Base-by-base conservation (phyloP, 176 grass and related monocot species). In the Oryza australiensis region DNA sequence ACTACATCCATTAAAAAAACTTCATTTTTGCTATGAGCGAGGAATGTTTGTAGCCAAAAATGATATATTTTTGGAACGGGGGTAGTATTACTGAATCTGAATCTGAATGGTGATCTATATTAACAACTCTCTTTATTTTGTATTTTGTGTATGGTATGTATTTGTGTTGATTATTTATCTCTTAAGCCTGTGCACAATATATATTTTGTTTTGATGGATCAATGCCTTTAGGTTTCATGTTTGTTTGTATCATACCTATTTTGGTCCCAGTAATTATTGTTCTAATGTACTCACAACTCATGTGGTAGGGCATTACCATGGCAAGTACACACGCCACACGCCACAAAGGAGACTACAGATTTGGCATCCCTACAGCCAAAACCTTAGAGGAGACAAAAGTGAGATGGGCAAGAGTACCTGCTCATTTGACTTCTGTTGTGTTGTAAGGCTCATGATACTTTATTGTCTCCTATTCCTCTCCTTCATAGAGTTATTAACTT, bases 401-500 rank as follows among this genome's bases (percentile, higher is more conserved):
- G 68, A 68, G n/a, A 71, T 64, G 51, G 13, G 73, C 26, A 37
- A 83, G 68, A 63, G 68, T 74, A 74, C 83, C 83, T 74, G 40
- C 88, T 79, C 62, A 26, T 77, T 86, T 73, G 88, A 78, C 73
- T 86, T 82, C 14, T 89, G 22, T 27, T 53, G 71, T 48, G 62
- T 62, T 48, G 62, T 62, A 26, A 63, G 59, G 4, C 49, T 68
- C 11, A 26, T 28, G 33, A 43, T 59, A 55, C 72, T 77, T 82
- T 23, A 78, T 78, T 86, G 79, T 73, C 3, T 76, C 66, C 6
- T 85, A 26, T 80, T 51, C 34, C 11, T 23, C 57, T 76, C 45
- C 64, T 71, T 71, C 53, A 3, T 66, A 24, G 24, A 81, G 41
- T 57, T 34, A 20, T 53, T 8, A 37, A 7, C 7, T 37, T 37